A percentile compares a stretch with the other conserved stretches of the same genome.
These are phyloP conservation scores for Aspergillus spinulosporus DNA, from an alignment of 2,329 filamentous ascomycete genomes.

Conservation along the genomic window DNA sequence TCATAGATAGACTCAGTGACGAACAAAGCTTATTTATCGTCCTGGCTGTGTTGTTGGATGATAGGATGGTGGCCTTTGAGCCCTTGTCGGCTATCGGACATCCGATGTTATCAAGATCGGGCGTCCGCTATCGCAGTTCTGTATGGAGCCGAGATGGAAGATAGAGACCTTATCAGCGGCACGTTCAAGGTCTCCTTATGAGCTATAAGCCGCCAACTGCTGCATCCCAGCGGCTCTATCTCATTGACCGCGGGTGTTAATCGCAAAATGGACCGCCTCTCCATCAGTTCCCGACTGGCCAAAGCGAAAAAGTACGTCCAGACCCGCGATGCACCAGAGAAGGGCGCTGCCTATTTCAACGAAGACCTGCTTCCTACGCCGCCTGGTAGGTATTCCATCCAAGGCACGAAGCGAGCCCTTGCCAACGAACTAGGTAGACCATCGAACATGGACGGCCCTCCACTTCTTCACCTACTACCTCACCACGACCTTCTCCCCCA, in stretches of 20 bases:
- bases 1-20: no score
- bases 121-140: neutral
- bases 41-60: no score
- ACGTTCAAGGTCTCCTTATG: no score
- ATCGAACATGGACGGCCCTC: slow-evolving; percentile 5
- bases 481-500: slow-evolving; percentile 11
- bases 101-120: slow-evolving; percentile 7
- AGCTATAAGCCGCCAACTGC: no score
- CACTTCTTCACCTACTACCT: slow-evolving; percentile 16
- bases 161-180: no score
- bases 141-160: neutral
- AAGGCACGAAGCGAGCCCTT: neutral
- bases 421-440: neutral
- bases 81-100: neutral
- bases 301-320: neutral
- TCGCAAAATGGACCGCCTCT: neutral
- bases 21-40: no score
- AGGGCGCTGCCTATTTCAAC: slow-evolving; percentile 5
- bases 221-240: no score
- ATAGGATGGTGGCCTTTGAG: neutral
- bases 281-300: neutral
- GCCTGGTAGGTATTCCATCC: neutral
- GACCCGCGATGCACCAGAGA: neutral
- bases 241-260: neutral
- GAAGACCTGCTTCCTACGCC: slow-evolving; percentile 8